Percentiles rank a stretch among this genome's conserved stretches.
phyloP scores from a whole-genome alignment of 345 rosid species.

The Eucalyptus globulus region DNA sequence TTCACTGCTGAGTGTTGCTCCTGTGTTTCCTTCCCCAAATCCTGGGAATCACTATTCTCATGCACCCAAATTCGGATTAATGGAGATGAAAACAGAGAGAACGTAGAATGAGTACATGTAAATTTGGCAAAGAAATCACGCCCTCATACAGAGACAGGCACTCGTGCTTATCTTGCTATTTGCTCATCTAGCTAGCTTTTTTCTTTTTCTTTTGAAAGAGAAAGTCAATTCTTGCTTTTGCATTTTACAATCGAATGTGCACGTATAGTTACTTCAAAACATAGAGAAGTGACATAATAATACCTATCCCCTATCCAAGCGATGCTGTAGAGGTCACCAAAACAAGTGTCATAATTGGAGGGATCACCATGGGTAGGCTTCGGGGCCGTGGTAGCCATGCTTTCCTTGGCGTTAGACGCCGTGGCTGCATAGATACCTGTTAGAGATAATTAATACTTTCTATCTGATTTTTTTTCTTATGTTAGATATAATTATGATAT shows the following conservation, averaged over 20 bases:
- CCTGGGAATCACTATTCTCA: constrained; percentile 35
- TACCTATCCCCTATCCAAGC: constrained; percentile 47
- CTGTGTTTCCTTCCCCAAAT: constrained; percentile 31
- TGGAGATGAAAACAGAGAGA: neutral
- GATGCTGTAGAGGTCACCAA: constrained; percentile 34
- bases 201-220: neutral
- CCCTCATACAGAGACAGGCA: too few relatives aligned
- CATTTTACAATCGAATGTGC: neutral
- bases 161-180: neutral
- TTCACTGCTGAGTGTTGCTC: neutral
- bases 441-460: too few relatives aligned
- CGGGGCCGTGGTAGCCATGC: constrained; percentile 35
- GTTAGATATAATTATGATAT: too few relatives aligned
- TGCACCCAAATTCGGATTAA: neutral
- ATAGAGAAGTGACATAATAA: neutral
- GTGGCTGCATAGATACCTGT: constrained; percentile 24
- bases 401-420: constrained; percentile 32
- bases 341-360: constrained; percentile 25
- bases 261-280: neutral
- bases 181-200: neutral
- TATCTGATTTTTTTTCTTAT: too few relatives aligned
- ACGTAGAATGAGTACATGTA: neutral
- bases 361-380: constrained; percentile 12
- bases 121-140: too few relatives aligned
- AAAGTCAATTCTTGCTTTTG: neutral